Base-by-base conservation (phyloP, 2,329 filamentous ascomycete species). In the Coleophoma cylindrospora region DNA sequence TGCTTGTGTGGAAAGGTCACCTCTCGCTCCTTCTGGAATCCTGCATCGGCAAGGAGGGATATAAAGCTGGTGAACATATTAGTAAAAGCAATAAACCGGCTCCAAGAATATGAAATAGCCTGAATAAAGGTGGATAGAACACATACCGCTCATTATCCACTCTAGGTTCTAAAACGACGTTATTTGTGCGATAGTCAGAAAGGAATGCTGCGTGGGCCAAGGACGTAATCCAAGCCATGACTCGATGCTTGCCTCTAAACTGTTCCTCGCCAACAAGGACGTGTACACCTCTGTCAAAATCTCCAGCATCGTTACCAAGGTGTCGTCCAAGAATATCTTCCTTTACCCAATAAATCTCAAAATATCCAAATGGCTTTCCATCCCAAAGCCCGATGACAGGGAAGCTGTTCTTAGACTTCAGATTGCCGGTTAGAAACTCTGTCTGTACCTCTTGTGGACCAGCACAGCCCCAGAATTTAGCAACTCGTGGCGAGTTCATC, bases 321-420 rank as follows among this genome's bases (percentile, higher is more conserved):
- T 89, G 76, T 44, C 76, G 79, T 0, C 89, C 90, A 1, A 99
- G 67, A 0, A 75, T 72, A 63, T 97, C 94, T 65, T 99, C 94
- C 63, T 95, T 96, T 3, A 94, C 90, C 92, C 94, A 99, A 71
- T 99, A 99, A 34, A 99, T 79, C 72, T 99, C 94, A 65, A 99
- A 96, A 66, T 95, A 99, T 0, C 91, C 94, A 70, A 97, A 99
- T 0, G 92, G 92, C 53, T 92, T 86, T 11, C 90, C 91, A 60
- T 97, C 90, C 89, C 92, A 99, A 65, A 91, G 85, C 1, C 89
- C 94, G 53, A 97, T 92, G 0, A 86, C 90, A 0, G 94, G 94
- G 67, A 97, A 96, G 9, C 85, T 90, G 68, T 96, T 87, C 15
- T 77, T 75, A 17, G 77, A 83, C 12, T 75, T 75, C 11, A 97